These are phyloP conservation scores for Syzygium syzygioides DNA, from an alignment of 441 rosid species.

Conservation along the genomic window DNA sequence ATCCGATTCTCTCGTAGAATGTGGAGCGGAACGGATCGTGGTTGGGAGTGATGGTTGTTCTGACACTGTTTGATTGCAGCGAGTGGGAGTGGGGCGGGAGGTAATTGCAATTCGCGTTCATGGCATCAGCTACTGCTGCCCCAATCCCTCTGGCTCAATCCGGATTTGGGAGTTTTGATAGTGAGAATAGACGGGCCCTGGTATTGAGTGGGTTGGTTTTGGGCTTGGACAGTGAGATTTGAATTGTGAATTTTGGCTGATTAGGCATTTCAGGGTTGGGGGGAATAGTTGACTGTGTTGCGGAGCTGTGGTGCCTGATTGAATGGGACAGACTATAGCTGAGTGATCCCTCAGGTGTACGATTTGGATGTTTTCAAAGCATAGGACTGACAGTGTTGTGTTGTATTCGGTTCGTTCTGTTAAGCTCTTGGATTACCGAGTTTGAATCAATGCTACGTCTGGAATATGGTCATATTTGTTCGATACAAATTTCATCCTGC, in stretches of 20 bases:
- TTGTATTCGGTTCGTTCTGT: neutral
- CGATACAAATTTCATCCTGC: too few species aligned
- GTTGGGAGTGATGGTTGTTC: neutral
- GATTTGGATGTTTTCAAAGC: neutral
- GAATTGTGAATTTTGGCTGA: neutral
- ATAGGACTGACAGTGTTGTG: neutral
- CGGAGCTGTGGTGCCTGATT: neutral
- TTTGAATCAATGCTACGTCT: neutral
- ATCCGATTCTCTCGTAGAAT: neutral
- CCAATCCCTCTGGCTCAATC: neutral
- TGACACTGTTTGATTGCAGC: neutral
- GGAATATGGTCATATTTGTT: too few species aligned
- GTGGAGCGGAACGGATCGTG: neutral
- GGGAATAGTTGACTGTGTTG: too few species aligned
- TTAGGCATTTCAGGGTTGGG: neutral
- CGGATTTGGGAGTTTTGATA: too few species aligned
- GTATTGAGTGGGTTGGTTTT: neutral
- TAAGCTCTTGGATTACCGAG: neutral
- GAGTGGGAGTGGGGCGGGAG: neutral
- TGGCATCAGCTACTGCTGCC: neutral
- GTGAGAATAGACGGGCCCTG: too few species aligned
- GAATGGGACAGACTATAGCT: neutral
- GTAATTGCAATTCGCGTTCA: neutral
- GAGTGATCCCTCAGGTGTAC: neutral
- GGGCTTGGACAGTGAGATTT: neutral